Evolutionary conservation across 2,329 filamentous ascomycete genomes (phyloP), one percentile per base, ranked within the genome.

Genomic region (Cytospora chrysosperma): DNA sequence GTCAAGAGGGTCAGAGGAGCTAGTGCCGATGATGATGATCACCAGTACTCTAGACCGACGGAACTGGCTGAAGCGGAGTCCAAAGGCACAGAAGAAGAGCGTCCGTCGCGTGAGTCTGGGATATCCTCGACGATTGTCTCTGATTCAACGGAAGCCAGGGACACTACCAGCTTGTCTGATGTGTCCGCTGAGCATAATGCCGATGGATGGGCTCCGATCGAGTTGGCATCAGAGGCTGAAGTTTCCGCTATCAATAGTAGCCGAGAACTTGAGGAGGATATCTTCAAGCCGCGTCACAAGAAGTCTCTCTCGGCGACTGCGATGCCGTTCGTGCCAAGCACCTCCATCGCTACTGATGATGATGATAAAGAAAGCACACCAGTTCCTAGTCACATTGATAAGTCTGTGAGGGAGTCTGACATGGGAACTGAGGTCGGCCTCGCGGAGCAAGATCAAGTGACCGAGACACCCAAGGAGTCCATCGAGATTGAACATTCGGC

Each of bases 1-100:
- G 80, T 88, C 71, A 97, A 97, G 81, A 87, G 93, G 73, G 87
- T 86, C 67, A 87, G 88, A 68, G 87, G 85, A 64, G 82, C 77
- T 53, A 84, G 81, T 21, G 85, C 83, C 59, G 88, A 90, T 70
- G 88, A 96, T 69, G 85, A 89, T 56, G 87, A 94, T 27, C 88
- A 90, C 26, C 81, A 86, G 58, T 96, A 96, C 74, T 91, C 92
- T 10, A 81, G 85, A 58, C 82, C 81, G 17, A 78, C 77, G 68
- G 51, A 40, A 19, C 55, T 43, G 7, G 54, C 10, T 24, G 71
- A 28, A 73, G 70, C 68, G 67, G 37, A 68, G 65, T 5, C 67
- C 34, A 67, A 37, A 59, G 66, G 58, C 17, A 63, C 62, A 5
- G 69, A 71, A 19, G 60, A 65, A 43, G 67, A 67, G 37, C 59